These are phyloP conservation scores for Nelumbo lutea DNA, from an alignment of 164 flowering plant genomes.

Conservation along the genomic window DNA sequence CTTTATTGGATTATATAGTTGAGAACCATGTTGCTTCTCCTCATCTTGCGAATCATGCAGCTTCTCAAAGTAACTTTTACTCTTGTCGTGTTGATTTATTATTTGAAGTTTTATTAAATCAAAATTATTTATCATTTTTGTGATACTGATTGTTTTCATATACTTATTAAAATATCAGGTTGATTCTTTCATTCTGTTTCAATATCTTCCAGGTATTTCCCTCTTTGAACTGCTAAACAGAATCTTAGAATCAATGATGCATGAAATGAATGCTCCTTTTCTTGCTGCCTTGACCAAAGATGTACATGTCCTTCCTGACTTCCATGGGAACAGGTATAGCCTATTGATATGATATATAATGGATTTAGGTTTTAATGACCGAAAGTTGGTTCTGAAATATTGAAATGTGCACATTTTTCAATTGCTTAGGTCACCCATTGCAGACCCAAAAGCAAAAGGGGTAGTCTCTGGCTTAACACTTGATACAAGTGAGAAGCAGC, in stretches of 20 bases:
- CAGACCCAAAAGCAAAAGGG: conserved; percentile 90
- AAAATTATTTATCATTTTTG: not conserved
- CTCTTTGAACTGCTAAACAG: conserved; percentile 65
- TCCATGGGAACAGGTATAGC: conserved; percentile 87
- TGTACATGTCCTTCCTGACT: conserved; percentile 86
- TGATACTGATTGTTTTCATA: not conserved
- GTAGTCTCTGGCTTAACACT: conserved; percentile 73
- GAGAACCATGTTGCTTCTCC: conserved; percentile 86
- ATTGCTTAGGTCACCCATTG: conserved; percentile 82
- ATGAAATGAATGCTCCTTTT: conserved; percentile 57
- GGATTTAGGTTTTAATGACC: conserved; percentile 4
- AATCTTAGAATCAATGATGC: conserved; percentile 50
- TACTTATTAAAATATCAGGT: not conserved
- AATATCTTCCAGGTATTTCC: conserved; percentile 51
- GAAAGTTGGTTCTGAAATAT: not conserved
- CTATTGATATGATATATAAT: not conserved
- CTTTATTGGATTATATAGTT: conserved; percentile 66
- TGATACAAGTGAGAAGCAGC: conserved; percentile 82
- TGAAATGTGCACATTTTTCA: not conserved
- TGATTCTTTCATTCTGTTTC: conserved; percentile 3
- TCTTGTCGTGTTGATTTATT: not conserved
- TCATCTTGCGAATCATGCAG: conserved; percentile 82
- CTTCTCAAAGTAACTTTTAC: conserved; percentile 59
- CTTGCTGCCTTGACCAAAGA: conserved; percentile 80
- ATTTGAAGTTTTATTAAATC: not conserved